A percentile compares a stretch with the other conserved stretches of the same genome.
phyloP scores from a whole-genome alignment of 2,329 filamentous ascomycete species.

The Xylariaceae sp. region DNA sequence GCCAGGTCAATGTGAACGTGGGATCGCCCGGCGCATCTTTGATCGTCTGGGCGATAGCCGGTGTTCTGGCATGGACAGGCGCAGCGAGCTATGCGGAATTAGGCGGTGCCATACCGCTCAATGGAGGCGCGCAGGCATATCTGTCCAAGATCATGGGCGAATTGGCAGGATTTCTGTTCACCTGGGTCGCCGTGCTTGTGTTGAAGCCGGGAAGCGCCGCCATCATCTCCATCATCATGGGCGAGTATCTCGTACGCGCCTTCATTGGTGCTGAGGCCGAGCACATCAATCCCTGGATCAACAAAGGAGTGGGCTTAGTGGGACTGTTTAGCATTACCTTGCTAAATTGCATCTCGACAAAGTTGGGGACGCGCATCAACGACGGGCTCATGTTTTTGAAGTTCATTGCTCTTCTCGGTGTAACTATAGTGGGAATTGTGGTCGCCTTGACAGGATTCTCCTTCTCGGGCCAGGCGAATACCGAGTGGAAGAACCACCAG shows the following conservation, averaged over 20 bases:
- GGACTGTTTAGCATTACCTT: constrained; percentile 76
- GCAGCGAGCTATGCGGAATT: constrained; percentile 94
- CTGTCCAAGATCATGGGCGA: constrained; percentile 96
- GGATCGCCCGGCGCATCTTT: constrained; percentile 88
- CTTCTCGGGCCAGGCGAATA: constrained; percentile 69
- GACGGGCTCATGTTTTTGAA: constrained; percentile 97
- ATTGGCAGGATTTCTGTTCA: constrained; percentile 88
- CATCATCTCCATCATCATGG: constrained; percentile 97
- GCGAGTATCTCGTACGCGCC: constrained; percentile 91
- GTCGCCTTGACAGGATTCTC: constrained; percentile 85
- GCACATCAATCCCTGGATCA: constrained; percentile 79
- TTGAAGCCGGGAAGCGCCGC: constrained; percentile 90
- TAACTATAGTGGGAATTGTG: constrained; percentile 84
- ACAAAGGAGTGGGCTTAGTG: constrained; percentile 79
- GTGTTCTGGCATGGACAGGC: constrained; percentile 93
- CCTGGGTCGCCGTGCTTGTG: constrained; percentile 92
- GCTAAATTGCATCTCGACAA: constrained; percentile 88
- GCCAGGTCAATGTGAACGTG: constrained; percentile 86
- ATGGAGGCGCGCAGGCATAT: constrained; percentile 92
- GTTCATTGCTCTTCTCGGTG: constrained; percentile 81
- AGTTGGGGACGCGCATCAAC: constrained; percentile 79
- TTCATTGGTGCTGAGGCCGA: constrained; percentile 83
- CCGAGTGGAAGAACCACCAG: constrained; percentile 80
- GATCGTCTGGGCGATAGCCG: constrained; percentile 88
- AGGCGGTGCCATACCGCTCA: constrained; percentile 91